Percentiles rank a stretch among this genome's conserved stretches.
Evolutionary conservation across 148 eudicot genomes (phyloP).

Genomic region (Euryodendron excelsum): DNA sequence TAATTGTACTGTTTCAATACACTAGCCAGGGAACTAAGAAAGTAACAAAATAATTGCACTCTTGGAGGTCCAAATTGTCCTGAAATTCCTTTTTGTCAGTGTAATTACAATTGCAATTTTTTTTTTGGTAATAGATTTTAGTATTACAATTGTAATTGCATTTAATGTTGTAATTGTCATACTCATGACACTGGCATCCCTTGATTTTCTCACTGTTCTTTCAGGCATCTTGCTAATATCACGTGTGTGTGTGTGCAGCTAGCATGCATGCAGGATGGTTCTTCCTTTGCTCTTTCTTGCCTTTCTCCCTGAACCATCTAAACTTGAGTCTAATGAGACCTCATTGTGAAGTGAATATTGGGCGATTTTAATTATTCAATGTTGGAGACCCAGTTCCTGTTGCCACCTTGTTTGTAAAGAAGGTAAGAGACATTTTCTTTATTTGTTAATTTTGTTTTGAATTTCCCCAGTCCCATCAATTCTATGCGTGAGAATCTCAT

Average conservation of each 20-base stretch:
- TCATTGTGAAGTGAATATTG: constrained; percentile 34
- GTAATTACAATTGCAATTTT: no score
- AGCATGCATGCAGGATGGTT: constrained; percentile 48
- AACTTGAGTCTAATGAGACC: constrained; percentile 25
- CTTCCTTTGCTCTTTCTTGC: constrained; percentile 81
- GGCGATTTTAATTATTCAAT: constrained; percentile 61
- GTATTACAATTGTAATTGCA: no score
- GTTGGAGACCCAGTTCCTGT: constrained; percentile 58
- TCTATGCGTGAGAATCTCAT: neutral
- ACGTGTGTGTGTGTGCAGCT: constrained; percentile 48
- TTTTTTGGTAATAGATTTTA: no score
- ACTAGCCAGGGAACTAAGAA: no score
- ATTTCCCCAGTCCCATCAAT: neutral
- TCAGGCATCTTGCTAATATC: neutral
- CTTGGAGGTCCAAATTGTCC: no score
- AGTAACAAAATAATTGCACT: no score
- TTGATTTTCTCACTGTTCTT: no score
- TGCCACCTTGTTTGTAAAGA: constrained; percentile 68
- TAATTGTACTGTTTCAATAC: no score
- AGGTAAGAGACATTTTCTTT: constrained; percentile 45
- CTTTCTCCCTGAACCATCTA: constrained; percentile 40
- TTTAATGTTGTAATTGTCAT: no score
- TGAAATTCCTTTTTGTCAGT: no score
- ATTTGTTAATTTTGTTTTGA: neutral
- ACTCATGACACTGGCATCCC: neutral